Evolutionary conservation across 805 yeast genomes (phyloP).

Genomic region (Komagataella kurtzmanii): DNA sequence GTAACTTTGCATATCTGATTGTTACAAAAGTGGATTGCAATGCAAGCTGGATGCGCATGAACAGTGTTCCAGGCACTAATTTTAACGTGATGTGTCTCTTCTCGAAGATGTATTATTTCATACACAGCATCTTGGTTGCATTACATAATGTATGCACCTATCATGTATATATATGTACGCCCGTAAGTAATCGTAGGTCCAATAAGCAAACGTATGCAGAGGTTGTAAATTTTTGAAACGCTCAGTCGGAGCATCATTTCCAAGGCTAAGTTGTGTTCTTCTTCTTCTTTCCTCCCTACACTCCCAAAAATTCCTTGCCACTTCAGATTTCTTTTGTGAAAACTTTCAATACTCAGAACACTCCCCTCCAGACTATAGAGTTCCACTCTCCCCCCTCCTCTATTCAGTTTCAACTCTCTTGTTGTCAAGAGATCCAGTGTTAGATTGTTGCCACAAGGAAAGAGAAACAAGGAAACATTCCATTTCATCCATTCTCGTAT

Average conservation of each 20-base stretch:
- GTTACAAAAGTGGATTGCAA: neutral
- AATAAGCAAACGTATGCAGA: neutral
- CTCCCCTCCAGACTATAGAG: neutral
- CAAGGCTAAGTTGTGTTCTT: neutral
- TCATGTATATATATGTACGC: neutral
- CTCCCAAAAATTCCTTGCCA: neutral
- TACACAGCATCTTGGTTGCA: neutral
- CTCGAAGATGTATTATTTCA: no score
- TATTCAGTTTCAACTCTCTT: neutral
- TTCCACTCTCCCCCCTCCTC: neutral
- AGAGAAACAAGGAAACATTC: neutral
- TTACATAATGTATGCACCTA: neutral
- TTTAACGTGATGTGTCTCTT: neutral
- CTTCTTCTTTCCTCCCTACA: neutral
- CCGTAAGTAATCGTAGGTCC: neutral
- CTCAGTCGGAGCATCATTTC: neutral
- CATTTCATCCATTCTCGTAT: neutral
- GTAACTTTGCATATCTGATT: neutral
- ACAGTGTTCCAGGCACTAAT: neutral
- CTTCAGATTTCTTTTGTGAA: neutral
- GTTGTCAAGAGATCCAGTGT: neutral
- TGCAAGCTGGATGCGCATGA: neutral
- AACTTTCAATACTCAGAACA: neutral
- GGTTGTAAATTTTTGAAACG: constrained; percentile 1
- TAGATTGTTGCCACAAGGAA: neutral